A percentile compares a stretch with the other conserved stretches of the same genome.
Conservation (phyloP, 441 rosid genomes). For the Pelargonium citronellum region DNA sequence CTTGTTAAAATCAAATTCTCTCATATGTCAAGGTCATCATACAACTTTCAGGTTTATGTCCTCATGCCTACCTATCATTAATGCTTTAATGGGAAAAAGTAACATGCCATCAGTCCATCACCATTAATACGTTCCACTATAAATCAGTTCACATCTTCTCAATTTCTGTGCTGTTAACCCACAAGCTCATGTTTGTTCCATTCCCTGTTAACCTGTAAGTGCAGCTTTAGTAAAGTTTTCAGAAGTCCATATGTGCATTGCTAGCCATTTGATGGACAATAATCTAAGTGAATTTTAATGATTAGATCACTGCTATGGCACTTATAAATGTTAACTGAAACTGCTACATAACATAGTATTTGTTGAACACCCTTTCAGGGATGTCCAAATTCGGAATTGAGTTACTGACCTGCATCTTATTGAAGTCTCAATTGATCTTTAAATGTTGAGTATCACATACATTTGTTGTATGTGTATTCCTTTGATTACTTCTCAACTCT, state of each 20-base stretch:
- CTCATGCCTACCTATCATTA: not conserved
- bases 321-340: not conserved
- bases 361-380: not conserved
- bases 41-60: not conserved
- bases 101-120: not conserved
- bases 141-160: not conserved
- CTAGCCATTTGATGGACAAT: not conserved
- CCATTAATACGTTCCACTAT: not conserved
- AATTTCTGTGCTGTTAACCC: not conserved
- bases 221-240: not conserved
- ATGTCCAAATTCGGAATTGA: not conserved
- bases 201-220: not conserved
- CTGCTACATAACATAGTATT: not conserved
- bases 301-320: not conserved
- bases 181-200: not conserved
- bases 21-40: not conserved
- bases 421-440: not conserved
- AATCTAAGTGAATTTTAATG: not conserved
- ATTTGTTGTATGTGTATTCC: not conserved
- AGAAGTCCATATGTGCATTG: not conserved
- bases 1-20: not conserved
- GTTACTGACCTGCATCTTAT: not conserved
- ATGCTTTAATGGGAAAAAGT: slow-evolving; percentile 1
- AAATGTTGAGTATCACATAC: not conserved
- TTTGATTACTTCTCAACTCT: not conserved